Base-by-base conservation (phyloP, 2,329 filamentous ascomycete species). In the Fusarium sulawesiense region DNA sequence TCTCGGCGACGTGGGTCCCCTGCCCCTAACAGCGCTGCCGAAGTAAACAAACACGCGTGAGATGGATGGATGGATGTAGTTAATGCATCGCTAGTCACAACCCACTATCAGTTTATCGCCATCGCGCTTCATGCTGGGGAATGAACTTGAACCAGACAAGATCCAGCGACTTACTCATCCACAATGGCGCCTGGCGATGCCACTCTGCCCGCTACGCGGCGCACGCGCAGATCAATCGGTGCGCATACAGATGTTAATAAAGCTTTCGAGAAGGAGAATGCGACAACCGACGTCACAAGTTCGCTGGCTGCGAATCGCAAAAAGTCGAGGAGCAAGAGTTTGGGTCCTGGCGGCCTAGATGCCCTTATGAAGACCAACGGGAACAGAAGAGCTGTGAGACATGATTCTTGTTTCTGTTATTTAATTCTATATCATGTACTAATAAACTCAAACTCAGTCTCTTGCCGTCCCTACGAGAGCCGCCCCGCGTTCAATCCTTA, bases 261-360 rank as follows among this genome's bases (percentile, higher is more conserved):
- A 79, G 80, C 82, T 40, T 80, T 85, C 69, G 91, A 93, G 75
- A 94, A 93, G 80, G 93, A 97, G 78, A 97, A 97, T 84, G 86
- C 88, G 76, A 92, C 91, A 5, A 82, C 90, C 45, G 90, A 93
- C 72, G 79, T 92, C 60, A 86, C 84, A 65, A 85, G 86, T 70
- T 81, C 83, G 60, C 76, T 85, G 71, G 84, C 83, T 30, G 83
- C 83, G 62, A 85, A 80, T 76, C 83, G 86, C 67, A 87, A 86
- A 82, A 95, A 94, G 82, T 92, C 91, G 62, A 90, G 96, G 71
- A 98, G 95, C 82, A 98, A 98, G 84, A 98, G 95, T 81, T 91
- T 99, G 73, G 96, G 96, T 4, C 95, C 96, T 18, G 96, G 95
- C 53, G 94, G 94, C 27, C 82, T 97, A 47, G 94, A 97, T 83